Base-by-base conservation (phyloP, 73 alveolate genomes). In the Paramecium pentaurelia region DNA sequence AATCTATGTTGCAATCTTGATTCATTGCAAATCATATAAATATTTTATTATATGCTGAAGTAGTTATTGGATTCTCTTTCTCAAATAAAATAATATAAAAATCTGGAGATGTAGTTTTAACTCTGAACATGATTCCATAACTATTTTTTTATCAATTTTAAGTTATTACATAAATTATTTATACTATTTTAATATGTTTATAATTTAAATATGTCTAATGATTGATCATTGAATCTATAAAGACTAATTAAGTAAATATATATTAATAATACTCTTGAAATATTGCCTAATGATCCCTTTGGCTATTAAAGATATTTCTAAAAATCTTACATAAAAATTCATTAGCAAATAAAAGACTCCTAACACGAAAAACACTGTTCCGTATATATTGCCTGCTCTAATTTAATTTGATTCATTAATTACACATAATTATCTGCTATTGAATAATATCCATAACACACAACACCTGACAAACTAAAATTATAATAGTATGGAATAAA, bases 161-260 rank as follows among this genome's bases (percentile, higher is more conserved):
- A 84, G 92, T 96, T 96, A 16, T 92, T 85, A 92, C 98, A 97
- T 71, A 97, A 95, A 60, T 98, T 96, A 84, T 97, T 96, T 58
- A 40, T 40, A 40, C 49, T 0, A 40, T 40, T 8, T 40, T 40
- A 40, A 40, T 7, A 40, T 40, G 6, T 2, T 40, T 40, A 40
- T 40, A 40, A 40, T 40, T 40, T 40, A 40, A 40, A 40, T n/a
- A 49, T 49, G 20, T 49, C 7, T 49, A 49, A 49, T 16, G 60
- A 49, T n/a, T 49, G 9, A 28, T 64, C 49, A 64, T 64, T 64
- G 51, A 27, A 64, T 60, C 25, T 60, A 25, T 30, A 60, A 30
- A 20, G 77, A 60, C 77, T 60, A 60, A 27, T 27, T 27, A 16
- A 16, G 25, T 60, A 8, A 49, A 49, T 49, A 49, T 60, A 10